phyloP scores from a whole-genome alignment of 129 eudicot genomes.

The Escallonia herrerae region DNA sequence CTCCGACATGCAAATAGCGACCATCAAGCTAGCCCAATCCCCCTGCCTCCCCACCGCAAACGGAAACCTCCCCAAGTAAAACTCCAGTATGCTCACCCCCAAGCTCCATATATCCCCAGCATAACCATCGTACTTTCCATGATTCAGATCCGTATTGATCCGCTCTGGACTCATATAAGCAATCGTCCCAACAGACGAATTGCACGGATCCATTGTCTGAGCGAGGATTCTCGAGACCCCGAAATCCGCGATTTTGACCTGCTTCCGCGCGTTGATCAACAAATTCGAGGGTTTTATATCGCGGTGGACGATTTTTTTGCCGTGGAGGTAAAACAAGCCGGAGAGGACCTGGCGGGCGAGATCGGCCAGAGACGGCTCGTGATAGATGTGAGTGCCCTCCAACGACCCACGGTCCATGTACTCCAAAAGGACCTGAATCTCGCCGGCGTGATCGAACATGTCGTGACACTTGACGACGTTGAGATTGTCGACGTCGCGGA shows the following conservation, averaged over 20 bases:
- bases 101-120: constrained; percentile 89
- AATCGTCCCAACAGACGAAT: constrained; percentile 67
- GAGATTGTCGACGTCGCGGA: constrained; percentile 36
- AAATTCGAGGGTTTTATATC: constrained; percentile 80
- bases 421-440: constrained; percentile 44
- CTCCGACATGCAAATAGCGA: constrained; percentile 66
- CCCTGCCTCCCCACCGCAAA: constrained; percentile 65
- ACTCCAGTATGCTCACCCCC: constrained; percentile 75
- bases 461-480: constrained; percentile 39
- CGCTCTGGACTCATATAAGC: constrained; percentile 90
- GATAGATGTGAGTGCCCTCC: constrained; percentile 23
- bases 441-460: constrained; percentile 33
- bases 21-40: constrained; percentile 84
- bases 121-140: constrained; percentile 62
- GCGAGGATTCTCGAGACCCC: constrained; percentile 52
- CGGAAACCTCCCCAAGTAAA: constrained; percentile 67
- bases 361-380: constrained; percentile 26
- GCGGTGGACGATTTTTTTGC: constrained; percentile 58
- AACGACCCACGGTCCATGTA: constrained; percentile 45
- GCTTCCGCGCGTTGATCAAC: constrained; percentile 35
- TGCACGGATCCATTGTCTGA: constrained; percentile 79
- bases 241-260: constrained; percentile 71
- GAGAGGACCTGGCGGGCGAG: constrained; percentile 44
- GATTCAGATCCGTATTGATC: constrained; percentile 64
- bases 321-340: constrained; percentile 59